Percentiles rank a stretch among this genome's conserved stretches.
phyloP scores from a whole-genome alignment of 202 grass and related monocot species.

The Saccharum hybrid region DNA sequence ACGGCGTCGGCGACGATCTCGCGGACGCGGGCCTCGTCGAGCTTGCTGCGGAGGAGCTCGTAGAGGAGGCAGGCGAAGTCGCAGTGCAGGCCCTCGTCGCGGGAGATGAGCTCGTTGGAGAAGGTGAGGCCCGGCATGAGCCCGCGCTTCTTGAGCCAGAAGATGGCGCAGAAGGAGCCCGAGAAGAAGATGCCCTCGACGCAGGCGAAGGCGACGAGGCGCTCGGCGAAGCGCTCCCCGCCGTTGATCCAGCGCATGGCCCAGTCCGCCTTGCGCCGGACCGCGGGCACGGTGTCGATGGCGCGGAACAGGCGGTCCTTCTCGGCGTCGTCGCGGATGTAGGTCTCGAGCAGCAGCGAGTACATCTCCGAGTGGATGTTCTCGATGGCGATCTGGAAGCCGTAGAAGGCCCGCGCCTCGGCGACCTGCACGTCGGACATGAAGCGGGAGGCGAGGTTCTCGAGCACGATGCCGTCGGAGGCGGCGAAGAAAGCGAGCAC shows the following conservation, averaged over 20 bases:
- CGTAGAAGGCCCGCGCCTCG: constrained; percentile 83
- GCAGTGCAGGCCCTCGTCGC: constrained; percentile 93
- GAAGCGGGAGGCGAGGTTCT: constrained; percentile 86
- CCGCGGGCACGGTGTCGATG: constrained; percentile 73
- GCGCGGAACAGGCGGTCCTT: constrained; percentile 85
- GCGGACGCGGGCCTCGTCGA: constrained; percentile 61
- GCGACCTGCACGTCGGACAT: constrained; percentile 88
- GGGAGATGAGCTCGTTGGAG: constrained; percentile 98
- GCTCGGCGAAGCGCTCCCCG: constrained; percentile 73
- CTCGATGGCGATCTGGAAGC: constrained; percentile 90
- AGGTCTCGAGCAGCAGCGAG: constrained; percentile 81
- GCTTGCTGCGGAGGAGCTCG: constrained; percentile 63
- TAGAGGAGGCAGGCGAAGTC: constrained; percentile 95
- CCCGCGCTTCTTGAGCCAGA: constrained; percentile 97
- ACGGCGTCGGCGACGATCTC: constrained; percentile 82
- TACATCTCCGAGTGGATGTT: constrained; percentile 98
- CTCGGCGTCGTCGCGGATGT: constrained; percentile 65
- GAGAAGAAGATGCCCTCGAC: constrained; percentile 99
- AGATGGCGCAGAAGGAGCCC: constrained; percentile 90
- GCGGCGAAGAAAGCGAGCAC: constrained; percentile 92
- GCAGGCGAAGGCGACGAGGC: constrained; percentile 80
- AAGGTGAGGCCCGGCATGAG: constrained; percentile 95
- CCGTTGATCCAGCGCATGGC: constrained; percentile 86
- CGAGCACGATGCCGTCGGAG: constrained; percentile 88
- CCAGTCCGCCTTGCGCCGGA: constrained; percentile 85